phyloP scores from a whole-genome alignment of 306 rosid genomes.

The Lablab purpureus region DNA sequence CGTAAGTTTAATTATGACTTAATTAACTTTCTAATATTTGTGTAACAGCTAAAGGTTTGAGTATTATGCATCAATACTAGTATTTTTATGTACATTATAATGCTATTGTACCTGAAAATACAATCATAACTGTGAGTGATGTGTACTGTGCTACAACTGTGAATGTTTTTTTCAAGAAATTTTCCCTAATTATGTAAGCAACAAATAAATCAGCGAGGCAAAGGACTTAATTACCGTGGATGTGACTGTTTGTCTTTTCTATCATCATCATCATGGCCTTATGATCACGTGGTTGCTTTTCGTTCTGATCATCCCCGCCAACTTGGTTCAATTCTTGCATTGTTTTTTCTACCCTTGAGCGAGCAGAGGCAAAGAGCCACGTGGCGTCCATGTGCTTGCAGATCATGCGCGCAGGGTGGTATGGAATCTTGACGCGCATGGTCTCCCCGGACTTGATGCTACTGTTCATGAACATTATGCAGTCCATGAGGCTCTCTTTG shows the following conservation, averaged over 20 bases:
- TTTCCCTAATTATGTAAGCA: not conserved
- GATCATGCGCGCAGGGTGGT: constrained; percentile 69
- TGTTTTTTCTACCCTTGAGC: constrained; percentile 48
- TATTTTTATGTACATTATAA: no score
- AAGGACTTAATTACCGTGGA: constrained; percentile 48
- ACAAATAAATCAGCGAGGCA: constrained; percentile 4
- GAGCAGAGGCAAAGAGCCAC: constrained; percentile 65
- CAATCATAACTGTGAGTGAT: not conserved
- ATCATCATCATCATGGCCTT: constrained; percentile 42
- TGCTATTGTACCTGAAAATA: not conserved
- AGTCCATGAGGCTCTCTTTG: constrained; percentile 76
- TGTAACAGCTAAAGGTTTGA: not conserved
- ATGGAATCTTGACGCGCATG: constrained; percentile 57
- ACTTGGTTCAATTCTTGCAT: constrained; percentile 33
- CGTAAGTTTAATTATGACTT: no score
- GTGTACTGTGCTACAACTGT: not conserved
- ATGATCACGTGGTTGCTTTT: constrained; percentile 32
- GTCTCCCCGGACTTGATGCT: constrained; percentile 45
- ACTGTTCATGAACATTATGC: constrained; percentile 62
- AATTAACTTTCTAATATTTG: no score
- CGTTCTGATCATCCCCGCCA: constrained; percentile 27
- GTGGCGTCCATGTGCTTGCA: constrained; percentile 79
- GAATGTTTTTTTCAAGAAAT: not conserved
- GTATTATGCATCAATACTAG: no score
- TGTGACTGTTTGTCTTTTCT: constrained; percentile 42